These are phyloP conservation scores for Fulvia fulva DNA, from an alignment of 2,329 filamentous ascomycete genomes.

Conservation along the genomic window DNA sequence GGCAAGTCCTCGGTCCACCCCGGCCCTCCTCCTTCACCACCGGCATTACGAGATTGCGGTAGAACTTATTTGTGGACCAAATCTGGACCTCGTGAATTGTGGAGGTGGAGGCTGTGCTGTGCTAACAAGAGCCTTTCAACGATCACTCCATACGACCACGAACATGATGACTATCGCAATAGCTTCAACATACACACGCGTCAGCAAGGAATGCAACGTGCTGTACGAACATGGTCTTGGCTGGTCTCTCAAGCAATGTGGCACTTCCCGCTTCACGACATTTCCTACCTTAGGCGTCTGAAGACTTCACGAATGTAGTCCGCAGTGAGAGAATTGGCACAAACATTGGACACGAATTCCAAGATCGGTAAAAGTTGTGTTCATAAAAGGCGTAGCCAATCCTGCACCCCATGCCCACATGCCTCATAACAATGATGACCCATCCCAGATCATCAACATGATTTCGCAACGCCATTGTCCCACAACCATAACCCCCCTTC, in stretches of 20 bases:
- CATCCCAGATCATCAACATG: slow-evolving; percentile 3
- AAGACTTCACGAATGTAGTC: too few species aligned
- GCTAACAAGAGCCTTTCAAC: neutral
- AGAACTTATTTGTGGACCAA: neutral
- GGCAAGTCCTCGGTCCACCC: neutral
- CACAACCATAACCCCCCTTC: neutral
- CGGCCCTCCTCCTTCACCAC: too few species aligned
- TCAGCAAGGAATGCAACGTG: too few species aligned
- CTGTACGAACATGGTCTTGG: too few species aligned
- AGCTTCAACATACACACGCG: too few species aligned
- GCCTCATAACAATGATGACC: neutral
- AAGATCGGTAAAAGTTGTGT: neutral
- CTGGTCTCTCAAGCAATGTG: too few species aligned
- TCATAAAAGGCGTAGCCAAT: neutral
- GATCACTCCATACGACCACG: neutral
- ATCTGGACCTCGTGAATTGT: too few species aligned
- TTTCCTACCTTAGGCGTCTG: too few species aligned
- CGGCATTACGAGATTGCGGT: neutral
- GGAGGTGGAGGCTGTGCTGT: neutral
- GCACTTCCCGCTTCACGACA: too few species aligned
- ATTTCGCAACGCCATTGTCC: neutral
- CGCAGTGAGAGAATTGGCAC: neutral
- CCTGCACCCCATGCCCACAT: neutral
- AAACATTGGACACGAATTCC: neutral
- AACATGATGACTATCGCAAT: neutral